A percentile compares a stretch with the other conserved stretches of the same genome.
phyloP scores from a whole-genome alignment of 352 stramenopile species.

The Phytophthora colocasiae region DNA sequence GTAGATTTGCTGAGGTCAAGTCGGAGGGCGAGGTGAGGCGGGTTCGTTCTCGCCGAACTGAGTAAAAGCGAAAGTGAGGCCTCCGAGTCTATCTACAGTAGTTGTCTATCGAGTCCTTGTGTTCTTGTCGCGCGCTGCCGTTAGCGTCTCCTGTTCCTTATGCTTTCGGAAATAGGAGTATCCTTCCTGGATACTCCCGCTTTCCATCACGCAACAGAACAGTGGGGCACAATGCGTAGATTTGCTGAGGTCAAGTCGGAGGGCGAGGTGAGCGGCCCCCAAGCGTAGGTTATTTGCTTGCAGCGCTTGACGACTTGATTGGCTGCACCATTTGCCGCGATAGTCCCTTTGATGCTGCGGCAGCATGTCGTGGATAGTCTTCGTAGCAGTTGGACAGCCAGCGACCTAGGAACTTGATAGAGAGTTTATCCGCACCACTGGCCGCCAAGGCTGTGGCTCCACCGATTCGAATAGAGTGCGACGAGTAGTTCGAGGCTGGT shows the following conservation, averaged over 20 bases:
- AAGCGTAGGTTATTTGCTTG: background rate
- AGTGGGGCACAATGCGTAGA: no score
- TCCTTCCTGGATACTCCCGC: background rate
- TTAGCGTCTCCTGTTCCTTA: conserved; percentile 11
- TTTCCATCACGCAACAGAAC: no score
- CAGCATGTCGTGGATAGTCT: background rate
- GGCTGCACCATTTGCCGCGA: background rate
- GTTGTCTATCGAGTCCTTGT: background rate
- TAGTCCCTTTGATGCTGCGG: background rate
- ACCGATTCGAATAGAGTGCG: background rate
- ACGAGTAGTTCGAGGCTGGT: background rate
- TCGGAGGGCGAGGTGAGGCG: background rate
- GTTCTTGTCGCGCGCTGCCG: background rate
- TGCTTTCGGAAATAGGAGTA: conserved; percentile 5
- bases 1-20: background rate
- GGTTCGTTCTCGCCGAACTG: background rate
- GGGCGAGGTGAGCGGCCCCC: conserved; percentile 6
- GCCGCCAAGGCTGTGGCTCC: background rate
- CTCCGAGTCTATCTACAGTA: background rate
- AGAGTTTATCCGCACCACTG: background rate
- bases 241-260: background rate
- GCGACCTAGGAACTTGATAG: background rate
- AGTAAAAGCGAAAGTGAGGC: background rate
- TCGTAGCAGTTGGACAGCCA: conserved; percentile 4
- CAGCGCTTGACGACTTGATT: no score